Conservation (phyloP, 148 eudicot genomes). For the Cornus controversa region DNA sequence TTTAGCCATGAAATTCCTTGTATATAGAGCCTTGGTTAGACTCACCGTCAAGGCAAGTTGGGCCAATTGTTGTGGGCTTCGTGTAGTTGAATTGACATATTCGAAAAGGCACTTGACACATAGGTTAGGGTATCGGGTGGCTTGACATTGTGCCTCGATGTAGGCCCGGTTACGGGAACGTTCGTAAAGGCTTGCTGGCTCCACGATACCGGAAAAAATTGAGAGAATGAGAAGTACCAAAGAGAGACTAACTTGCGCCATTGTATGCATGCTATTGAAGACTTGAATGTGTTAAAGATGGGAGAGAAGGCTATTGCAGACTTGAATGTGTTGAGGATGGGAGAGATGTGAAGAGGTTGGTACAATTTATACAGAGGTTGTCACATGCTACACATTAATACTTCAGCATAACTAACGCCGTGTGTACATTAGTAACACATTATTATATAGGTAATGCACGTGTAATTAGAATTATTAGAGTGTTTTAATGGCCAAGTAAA, state of each 20-base stretch:
- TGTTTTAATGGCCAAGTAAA: too few relatives aligned
- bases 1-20: conserved; percentile 39
- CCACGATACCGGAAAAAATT: too few relatives aligned
- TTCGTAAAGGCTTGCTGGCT: too few relatives aligned
- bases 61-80: too few relatives aligned
- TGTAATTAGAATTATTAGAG: too few relatives aligned
- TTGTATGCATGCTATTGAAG: too few relatives aligned
- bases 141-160: conserved; percentile 33
- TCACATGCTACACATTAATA: neutral
- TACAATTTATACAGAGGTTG: neutral
- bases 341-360: neutral
- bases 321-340: neutral
- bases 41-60: conserved; percentile 49
- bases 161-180: too few relatives aligned
- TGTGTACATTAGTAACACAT: neutral
- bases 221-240: neutral
- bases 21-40: conserved; percentile 35
- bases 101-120: too few relatives aligned
- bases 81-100: too few relatives aligned
- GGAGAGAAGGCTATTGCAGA: too few relatives aligned
- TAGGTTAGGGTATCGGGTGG: conserved; percentile 30
- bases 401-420: neutral
- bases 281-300: too few relatives aligned
- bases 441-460: too few relatives aligned
- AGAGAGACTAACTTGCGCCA: neutral